Base-by-base conservation (phyloP, 2,329 filamentous ascomycete genomes). In the Aspergillus sp. region DNA sequence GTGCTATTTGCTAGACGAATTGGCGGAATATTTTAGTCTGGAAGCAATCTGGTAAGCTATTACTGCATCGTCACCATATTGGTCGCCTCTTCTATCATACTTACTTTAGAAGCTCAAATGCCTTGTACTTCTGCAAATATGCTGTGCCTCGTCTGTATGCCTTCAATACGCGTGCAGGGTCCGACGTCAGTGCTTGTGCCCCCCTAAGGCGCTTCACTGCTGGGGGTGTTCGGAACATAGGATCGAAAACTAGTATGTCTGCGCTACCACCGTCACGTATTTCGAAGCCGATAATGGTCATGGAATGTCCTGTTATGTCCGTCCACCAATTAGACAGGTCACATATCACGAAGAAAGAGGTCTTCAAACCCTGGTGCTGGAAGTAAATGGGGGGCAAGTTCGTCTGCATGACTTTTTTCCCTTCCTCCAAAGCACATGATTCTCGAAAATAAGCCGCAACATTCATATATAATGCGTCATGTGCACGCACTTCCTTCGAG, bases 241-340 rank as follows among this genome's bases (percentile, higher is more conserved):
- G 92, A 72, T 98, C 93, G 72, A 96, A 96, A 11, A 96, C 90
- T 0, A 98, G 80, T 17, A 98, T 79, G 66, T 90, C 90, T 54
- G 82, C 79, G 17, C 81, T 79, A 25, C 90, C 90, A 61, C 89
- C 83, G 36, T 77, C 80, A 27, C 83, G 84, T 65, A 84, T 86
- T 75, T 97, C 92, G 25, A 96, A 82, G 0, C 94, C 94, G 57
- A 98, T 82, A 54, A 98, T 92, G 0, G 92, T 96, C 80, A 96
- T 82, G 1, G 93, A 97, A 74, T 98, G 94, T 2, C 92, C 91
- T 83, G 25, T 1, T n/a, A 19, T n/a, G 10, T 17, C 38, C n/a
- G 41, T 39, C 48, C 44, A 30, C 6, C 8, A 41, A 23, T 59
- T 47, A 60, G 54, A 8, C 19, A 51, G 13, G 3, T 30, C 30